Evolutionary conservation across 108 stramenopile genomes (phyloP), one percentile per base, ranked within the genome.

Genomic region (Parmales sp.): DNA sequence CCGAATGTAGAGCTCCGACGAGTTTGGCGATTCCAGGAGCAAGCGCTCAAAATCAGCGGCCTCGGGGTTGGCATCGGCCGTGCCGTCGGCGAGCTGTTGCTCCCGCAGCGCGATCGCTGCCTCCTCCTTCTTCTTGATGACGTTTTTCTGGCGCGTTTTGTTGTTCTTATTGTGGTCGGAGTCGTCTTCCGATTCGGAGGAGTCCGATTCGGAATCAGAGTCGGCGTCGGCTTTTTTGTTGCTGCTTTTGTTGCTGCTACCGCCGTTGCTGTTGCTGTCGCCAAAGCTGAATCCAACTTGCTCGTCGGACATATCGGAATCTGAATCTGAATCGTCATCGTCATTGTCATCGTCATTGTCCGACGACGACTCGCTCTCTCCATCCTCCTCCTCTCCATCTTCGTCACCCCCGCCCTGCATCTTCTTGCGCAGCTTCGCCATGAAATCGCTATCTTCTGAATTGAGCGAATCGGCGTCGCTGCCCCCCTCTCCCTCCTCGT

Each of bases 1-100:
- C 43, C 87, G 85, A 39, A 98, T 94, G 95, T 95, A 98, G 18
- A 82, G 64, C 46, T 94, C 86, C 1, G 93, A 92, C 36, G 80
- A 80, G 66, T 96, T 95, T 1, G 97, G 97, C 37, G 81, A 76
- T 25, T 86, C 86, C 8, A 90, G 85, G 68, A 98, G 70, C 19
- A 98, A 79, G 20, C 95, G 90, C 79, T 98, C 95, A 73, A 93
- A 96, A 78, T 98, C 97, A 1, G 83, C 92, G 0, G 91, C 93
- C 72, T 94, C 93, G 9, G 95, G 91, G 51, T 82, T 87, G 18
- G 82, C 81, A 63, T 90, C 90, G 25, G 89, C 92, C 22, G 89
- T 90, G 2, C 92, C 93, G 73, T 90, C 90, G 6, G 91, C 91
- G 44, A 94, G 76, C 2, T 87, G 86, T 0, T 39, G 71, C 78